Evolutionary conservation across 306 rosid species (phyloP), one percentile per base, ranked within the genome.

Genomic region (Luffa aegyptiaca): DNA sequence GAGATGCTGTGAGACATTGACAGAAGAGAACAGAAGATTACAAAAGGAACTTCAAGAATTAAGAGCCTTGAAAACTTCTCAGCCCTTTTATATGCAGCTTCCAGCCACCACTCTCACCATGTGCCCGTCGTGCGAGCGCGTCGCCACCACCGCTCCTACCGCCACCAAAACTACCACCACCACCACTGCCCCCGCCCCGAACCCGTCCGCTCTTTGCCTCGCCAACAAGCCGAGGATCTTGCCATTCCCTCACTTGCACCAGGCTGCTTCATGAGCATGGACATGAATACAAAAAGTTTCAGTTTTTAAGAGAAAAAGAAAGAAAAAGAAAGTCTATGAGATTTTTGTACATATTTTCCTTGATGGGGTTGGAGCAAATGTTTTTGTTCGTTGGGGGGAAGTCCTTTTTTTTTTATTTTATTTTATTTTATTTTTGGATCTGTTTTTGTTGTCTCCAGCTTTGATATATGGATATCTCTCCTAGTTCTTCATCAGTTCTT

Each of bases 31-130:
- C 78, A 89, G 90, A 79, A 90, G 98, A 79, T 85, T 96, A 52
- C 99, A 93, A 45, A 96, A 96, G 83, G 99, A 96, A 57, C 87
- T 96, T 33, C 99, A 93, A 65, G 99, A 96, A 69, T 82, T 96
- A 16, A 89, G 99, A 88, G 96, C 97, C 61, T 86, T 96, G 68
- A 96, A 96, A 83, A 80, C 92, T 5, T 86, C 91, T 44, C 93
- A 91, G 42, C 96, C 99, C 37, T 96, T 90, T 59, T 91, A 87
- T 87, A 93, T 90, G 97, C 99, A 93, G 45, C 96, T 88, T 52
- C 99, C 99, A 17, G 97, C 99, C 44, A 96, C 99, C 65, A 96
- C 99, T 0, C 99, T 96, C 82, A 96, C 99, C 26, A 91, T 96
- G 98, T 96, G 99, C 65, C 98, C 99, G 36, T 89, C 99, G 2